Base-by-base conservation (phyloP, 1,284 basidiomycete species). In the Kalmanozyma brasiliensis region DNA sequence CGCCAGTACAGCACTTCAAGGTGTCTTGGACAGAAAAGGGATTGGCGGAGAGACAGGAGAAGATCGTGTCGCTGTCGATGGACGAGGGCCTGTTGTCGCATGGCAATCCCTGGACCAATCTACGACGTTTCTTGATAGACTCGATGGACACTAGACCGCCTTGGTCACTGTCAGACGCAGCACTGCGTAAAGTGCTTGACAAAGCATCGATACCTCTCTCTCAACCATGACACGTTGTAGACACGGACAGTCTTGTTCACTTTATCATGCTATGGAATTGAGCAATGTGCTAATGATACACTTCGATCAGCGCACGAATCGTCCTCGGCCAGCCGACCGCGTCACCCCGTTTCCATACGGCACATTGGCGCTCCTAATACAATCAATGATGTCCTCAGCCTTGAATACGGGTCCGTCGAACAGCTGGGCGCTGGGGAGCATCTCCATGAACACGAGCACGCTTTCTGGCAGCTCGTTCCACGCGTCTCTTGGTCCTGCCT, bases 381-480 rank as follows among this genome's bases (percentile, higher is more conserved):
- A 75, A n/a, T 77, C 75, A 8, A 77, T 48, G 16, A 77, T 64
- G 36, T 75, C 73, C 13, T 77, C 71, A 1, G 71, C 29, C 43
- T 73, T 69, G 42, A 77, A 56, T 23, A 47, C 30, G 9, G 75
- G 75, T 16, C 73, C 75, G 37, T 73, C 73, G 47, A 75, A 77
- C 24, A 65, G 29, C 10, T 59, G 47, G 8, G 62, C 63, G 44
- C 60, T 65, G 1, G 73, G 73, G 8, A 77, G 41, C 47, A 70
- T 69, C 41, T 69, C 62, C 72, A 76, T 58, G 26, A 76, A 74
- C 40, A 74, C 63, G 30, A 74, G 35, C 9, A 76, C 68, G 13
- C 43, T 56, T 17, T 74, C 70, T 3, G 72, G 74, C 40, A 74
- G 59, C 24, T 72, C 68, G 14, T 52, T 22, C 35, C 60, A 66